These are phyloP conservation scores for Pichia sp. DNA, from an alignment of 1,139 yeast species.

Conservation along the genomic window DNA sequence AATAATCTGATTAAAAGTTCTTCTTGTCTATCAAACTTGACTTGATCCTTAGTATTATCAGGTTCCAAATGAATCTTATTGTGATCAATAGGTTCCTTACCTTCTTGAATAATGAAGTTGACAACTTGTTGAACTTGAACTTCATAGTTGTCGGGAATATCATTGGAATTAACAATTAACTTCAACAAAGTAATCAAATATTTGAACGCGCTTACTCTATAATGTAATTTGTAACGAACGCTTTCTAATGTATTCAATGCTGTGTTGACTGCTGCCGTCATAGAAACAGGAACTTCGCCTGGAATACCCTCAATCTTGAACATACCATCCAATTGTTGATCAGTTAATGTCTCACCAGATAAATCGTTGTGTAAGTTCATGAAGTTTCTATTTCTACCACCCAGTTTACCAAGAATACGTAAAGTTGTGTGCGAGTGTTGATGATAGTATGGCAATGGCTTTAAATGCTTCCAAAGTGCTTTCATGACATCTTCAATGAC, in stretches of 20 bases:
- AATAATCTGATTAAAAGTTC: constrained; percentile 57
- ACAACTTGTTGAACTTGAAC: constrained; percentile 47
- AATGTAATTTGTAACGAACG: constrained; percentile 60
- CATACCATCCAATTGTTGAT: constrained; percentile 67
- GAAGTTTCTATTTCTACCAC: constrained; percentile 91
- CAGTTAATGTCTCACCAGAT: constrained; percentile 52
- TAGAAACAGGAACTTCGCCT: constrained; percentile 61
- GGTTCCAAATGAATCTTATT: constrained; percentile 37
- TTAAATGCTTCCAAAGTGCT: constrained; percentile 87
- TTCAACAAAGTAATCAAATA: constrained; percentile 67
- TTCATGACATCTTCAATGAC: constrained; percentile 92
- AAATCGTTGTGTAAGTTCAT: constrained; percentile 72
- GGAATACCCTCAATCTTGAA: constrained; percentile 71
- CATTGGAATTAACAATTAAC: constrained; percentile 65
- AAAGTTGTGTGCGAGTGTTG: constrained; percentile 95
- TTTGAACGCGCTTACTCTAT: constrained; percentile 73
- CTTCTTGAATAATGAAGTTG: constrained; percentile 36
- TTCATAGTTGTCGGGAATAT: constrained; percentile 57
- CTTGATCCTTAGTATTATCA: constrained; percentile 47
- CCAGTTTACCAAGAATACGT: constrained; percentile 89
- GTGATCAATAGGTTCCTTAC: constrained; percentile 25
- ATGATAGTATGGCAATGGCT: constrained; percentile 91
- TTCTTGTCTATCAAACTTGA: constrained; percentile 58
- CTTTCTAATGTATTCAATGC: constrained; percentile 72
- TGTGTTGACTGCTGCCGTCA: constrained; percentile 80